phyloP scores from a whole-genome alignment of 805 yeast genomes.

The Crinitomyces ghanaensis region DNA sequence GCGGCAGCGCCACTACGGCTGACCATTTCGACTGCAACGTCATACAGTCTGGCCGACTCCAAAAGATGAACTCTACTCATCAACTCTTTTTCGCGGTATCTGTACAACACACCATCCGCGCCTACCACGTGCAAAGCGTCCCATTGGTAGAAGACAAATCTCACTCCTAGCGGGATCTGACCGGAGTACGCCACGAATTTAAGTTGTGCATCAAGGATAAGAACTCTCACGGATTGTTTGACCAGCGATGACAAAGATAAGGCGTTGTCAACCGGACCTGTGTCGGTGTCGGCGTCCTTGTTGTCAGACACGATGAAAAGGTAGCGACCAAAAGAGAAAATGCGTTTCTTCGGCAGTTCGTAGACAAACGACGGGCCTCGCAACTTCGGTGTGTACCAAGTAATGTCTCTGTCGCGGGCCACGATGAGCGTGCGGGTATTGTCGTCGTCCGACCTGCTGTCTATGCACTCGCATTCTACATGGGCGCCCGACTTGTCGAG shows the following conservation, averaged over 20 bases:
- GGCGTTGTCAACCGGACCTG: conserved; percentile 9
- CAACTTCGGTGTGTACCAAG: conserved; percentile 40
- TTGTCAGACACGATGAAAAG: conserved; percentile 48
- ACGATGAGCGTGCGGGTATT: conserved; percentile 26
- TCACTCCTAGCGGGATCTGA: conserved; percentile 54
- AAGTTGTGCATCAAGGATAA: conserved; percentile 58
- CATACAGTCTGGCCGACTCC: conserved; percentile 56
- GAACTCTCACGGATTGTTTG: conserved; percentile 39
- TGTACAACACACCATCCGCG: conserved; percentile 64
- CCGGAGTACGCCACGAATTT: conserved; percentile 60
- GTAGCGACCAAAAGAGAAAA: conserved; percentile 40
- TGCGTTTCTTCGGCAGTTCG: conserved; percentile 43
- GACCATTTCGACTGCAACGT: conserved; percentile 64
- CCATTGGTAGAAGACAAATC: conserved; percentile 47
- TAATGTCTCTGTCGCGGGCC: conserved; percentile 51
- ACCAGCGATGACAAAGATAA: conserved; percentile 7
- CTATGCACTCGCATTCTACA: conserved; percentile 32
- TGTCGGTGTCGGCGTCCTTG: conserved; percentile 14
- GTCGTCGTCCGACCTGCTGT: conserved; percentile 10
- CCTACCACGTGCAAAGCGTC: conserved; percentile 50
- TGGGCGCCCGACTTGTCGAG: conserved; percentile 41
- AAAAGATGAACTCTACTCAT: conserved; percentile 60
- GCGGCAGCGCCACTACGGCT: no score
- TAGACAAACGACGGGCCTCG: conserved; percentile 38
- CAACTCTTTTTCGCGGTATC: conserved; percentile 52